Percentiles rank a stretch among this genome's conserved stretches.
phyloP scores from a whole-genome alignment of 2,329 filamentous ascomycete species.

The Cladosporium sp. region DNA sequence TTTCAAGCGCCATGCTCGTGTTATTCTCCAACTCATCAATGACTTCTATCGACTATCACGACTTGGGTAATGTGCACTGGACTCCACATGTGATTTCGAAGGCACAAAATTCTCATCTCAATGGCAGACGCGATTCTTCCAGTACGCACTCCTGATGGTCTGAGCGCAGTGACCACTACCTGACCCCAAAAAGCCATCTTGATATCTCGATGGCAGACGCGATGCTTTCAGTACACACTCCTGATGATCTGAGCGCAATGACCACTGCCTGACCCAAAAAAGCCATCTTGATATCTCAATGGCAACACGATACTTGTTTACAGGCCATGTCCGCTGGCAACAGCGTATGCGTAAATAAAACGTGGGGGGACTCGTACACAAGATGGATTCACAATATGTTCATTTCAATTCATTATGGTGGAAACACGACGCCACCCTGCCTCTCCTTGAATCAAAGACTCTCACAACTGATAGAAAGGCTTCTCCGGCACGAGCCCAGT shows the following conservation, averaged over 20 bases:
- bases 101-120: background rate
- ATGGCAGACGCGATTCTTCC: background rate
- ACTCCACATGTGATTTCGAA: background rate
- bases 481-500: constrained; percentile 41
- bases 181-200: too few species aligned
- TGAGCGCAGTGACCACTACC: too few species aligned
- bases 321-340: background rate
- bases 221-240: background rate
- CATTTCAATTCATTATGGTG: background rate
- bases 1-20: background rate
- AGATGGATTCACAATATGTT: background rate
- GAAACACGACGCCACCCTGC: background rate
- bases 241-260: too few species aligned
- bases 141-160: too few species aligned
- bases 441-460: background rate
- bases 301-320: too few species aligned
- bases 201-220: too few species aligned
- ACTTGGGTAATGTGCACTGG: background rate
- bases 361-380: background rate
- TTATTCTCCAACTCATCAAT: background rate
- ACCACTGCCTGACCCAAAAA: too few species aligned
- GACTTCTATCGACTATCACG: background rate
- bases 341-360: background rate
- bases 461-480: constrained; percentile 36
- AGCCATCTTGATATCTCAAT: background rate